phyloP scores from a whole-genome alignment of 1,139 yeast species.

The Yamadazyma spencermartinsiae region DNA sequence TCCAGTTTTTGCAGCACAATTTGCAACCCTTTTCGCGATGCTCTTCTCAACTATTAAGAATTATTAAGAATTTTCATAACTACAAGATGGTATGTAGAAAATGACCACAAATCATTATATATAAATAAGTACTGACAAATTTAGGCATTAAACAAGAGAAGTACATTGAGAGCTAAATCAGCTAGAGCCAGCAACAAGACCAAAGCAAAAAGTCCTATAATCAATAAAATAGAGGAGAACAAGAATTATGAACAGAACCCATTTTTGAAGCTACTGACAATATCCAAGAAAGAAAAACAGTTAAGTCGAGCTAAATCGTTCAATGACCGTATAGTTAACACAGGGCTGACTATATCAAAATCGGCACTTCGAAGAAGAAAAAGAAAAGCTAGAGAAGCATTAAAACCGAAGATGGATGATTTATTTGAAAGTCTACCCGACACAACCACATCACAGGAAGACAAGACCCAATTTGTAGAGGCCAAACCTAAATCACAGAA shows the following conservation, averaged over 20 bases:
- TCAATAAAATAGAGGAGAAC: conserved; percentile 30
- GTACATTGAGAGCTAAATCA: conserved; percentile 37
- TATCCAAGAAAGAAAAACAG: conserved; percentile 56
- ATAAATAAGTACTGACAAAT: conserved; percentile 18
- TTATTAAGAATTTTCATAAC: background rate
- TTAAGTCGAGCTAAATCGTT: conserved; percentile 31
- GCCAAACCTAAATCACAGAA: conserved; percentile 26
- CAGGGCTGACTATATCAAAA: conserved; percentile 53
- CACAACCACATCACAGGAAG: no score
- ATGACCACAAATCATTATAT: background rate
- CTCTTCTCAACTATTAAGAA: no score
- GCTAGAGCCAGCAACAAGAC: conserved; percentile 19
- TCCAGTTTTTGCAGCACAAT: background rate
- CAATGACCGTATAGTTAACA: conserved; percentile 34
- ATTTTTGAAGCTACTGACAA: conserved; percentile 52
- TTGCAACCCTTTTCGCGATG: no score
- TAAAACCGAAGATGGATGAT: conserved; percentile 68
- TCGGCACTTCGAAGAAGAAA: conserved; percentile 66
- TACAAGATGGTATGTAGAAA: conserved; percentile 12
- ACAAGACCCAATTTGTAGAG: conserved; percentile 13
- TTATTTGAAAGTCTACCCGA: conserved; percentile 53
- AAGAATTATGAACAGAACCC: conserved; percentile 48
- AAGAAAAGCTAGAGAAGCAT: conserved; percentile 59
- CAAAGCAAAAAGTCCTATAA: conserved; percentile 10
- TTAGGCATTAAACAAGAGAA: conserved; percentile 41